These are phyloP conservation scores for Lepraria neglecta DNA, from an alignment of 495 filamentous ascomycete species.

Conservation along the genomic window DNA sequence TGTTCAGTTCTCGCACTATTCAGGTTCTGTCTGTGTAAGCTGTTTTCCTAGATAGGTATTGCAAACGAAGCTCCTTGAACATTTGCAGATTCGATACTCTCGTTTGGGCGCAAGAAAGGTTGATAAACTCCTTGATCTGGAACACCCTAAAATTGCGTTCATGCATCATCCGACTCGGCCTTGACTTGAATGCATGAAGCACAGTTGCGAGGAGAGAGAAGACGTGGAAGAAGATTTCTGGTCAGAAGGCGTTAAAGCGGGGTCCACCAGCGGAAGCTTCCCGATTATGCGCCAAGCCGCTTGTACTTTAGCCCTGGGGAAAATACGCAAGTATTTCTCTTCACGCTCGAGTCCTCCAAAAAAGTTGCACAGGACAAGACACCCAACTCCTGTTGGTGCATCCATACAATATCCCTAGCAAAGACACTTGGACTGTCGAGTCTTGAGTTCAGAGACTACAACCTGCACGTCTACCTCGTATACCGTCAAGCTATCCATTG, in stretches of 20 bases:
- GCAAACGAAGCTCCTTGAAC: too few relatives aligned
- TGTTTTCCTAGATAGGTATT: too few relatives aligned
- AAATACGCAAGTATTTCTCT: constrained; percentile 1
- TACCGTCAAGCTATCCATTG: neutral
- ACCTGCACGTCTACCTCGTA: neutral
- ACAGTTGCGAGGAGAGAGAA: neutral
- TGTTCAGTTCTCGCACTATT: too few relatives aligned
- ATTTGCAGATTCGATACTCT: too few relatives aligned
- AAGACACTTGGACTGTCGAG: neutral
- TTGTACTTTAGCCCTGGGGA: neutral
- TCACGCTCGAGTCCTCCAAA: neutral
- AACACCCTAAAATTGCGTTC: too few relatives aligned
- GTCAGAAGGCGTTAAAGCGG: neutral
- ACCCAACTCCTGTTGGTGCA: neutral
- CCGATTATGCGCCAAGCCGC: neutral
- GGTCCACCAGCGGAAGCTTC: constrained; percentile 5
- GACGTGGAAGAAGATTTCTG: neutral
- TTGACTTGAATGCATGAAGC: too few relatives aligned
- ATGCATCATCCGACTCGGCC: too few relatives aligned
- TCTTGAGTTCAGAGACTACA: neutral
- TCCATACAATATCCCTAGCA: neutral
- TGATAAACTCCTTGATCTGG: too few relatives aligned
- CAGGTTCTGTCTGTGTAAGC: too few relatives aligned
- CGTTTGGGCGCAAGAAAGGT: too few relatives aligned
- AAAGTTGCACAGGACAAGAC: neutral